Percentiles rank a stretch among this genome's conserved stretches.
Conservation (phyloP, 2,329 filamentous ascomycete genomes). For the Botrytis elliptica region DNA sequence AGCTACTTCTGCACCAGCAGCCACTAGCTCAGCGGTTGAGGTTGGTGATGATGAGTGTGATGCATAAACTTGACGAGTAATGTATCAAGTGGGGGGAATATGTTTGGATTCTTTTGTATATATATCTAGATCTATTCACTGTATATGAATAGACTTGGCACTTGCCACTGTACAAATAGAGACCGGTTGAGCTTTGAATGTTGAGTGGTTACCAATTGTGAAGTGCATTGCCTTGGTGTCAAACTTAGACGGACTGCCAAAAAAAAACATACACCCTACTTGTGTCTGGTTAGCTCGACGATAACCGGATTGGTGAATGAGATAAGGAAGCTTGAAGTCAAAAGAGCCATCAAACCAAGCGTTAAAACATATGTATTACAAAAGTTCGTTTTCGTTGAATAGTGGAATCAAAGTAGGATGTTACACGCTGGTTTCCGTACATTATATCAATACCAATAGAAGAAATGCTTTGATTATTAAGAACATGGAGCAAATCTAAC, state of each 20-base stretch:
- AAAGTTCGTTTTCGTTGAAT: not conserved
- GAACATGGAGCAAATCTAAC: not conserved
- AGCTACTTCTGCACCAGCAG: not conserved
- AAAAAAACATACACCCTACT: not conserved
- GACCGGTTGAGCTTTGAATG: not conserved
- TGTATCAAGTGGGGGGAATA: not conserved
- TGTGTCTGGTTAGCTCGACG: not conserved
- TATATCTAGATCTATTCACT: constrained; percentile 8
- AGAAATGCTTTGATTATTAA: too few species aligned
- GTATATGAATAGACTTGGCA: not conserved
- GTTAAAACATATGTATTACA: not conserved
- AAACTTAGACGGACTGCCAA: not conserved
- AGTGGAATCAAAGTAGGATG: too few species aligned
- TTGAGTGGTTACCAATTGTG: not conserved
- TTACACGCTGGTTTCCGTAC: not conserved
- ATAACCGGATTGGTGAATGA: not conserved
- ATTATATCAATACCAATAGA: not conserved
- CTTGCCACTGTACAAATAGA: not conserved
- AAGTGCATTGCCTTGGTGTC: not conserved
- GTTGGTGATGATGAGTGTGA: constrained; percentile 15
- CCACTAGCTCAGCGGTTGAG: not conserved
- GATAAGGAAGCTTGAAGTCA: not conserved
- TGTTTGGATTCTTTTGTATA: constrained; percentile 13
- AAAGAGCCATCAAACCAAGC: not conserved
- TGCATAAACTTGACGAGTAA: not conserved